A percentile compares a stretch with the other conserved stretches of the same genome.
These are phyloP conservation scores for Cladobotryum mycophilum DNA, from an alignment of 2,329 filamentous ascomycete genomes.

Conservation along the genomic window DNA sequence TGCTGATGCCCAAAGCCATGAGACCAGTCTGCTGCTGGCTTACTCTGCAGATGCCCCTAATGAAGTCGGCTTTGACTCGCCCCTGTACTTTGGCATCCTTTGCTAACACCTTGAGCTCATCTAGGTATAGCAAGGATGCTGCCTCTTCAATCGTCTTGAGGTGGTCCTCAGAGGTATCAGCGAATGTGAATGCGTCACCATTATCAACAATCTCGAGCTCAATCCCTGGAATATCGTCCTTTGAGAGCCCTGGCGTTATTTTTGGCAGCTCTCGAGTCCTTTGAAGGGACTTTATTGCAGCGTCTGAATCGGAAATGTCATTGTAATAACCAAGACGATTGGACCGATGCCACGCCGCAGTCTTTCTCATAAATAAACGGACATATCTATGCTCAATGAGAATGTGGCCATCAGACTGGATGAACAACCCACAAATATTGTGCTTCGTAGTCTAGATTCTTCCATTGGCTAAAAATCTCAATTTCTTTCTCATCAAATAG, in stretches of 20 bases:
- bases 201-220: conserved; percentile 41
- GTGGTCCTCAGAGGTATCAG: conserved; percentile 65
- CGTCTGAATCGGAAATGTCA: conserved; percentile 69
- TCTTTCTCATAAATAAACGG: conserved; percentile 85
- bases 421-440: conserved; percentile 69
- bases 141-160: conserved; percentile 80
- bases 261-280: conserved; percentile 47
- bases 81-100: conserved; percentile 84
- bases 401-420: background rate
- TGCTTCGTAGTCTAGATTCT: conserved; percentile 66
- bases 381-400: conserved; percentile 60
- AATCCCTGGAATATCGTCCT: conserved; percentile 23
- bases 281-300: conserved; percentile 62
- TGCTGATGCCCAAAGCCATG: conserved; percentile 59
- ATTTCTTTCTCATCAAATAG: conserved; percentile 77
- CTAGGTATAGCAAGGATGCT: conserved; percentile 71
- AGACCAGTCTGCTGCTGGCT: conserved; percentile 72
- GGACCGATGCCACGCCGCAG: conserved; percentile 82
- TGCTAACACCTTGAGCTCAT: conserved; percentile 78
- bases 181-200: conserved; percentile 63
- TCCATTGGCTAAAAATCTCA: conserved; percentile 72
- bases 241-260: conserved; percentile 6
- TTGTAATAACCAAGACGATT: conserved; percentile 70
- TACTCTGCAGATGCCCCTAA: conserved; percentile 65
- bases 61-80: conserved; percentile 77